Base-by-base conservation (phyloP, 1,139 yeast genomes). In the Geotrichum restrictum region DNA sequence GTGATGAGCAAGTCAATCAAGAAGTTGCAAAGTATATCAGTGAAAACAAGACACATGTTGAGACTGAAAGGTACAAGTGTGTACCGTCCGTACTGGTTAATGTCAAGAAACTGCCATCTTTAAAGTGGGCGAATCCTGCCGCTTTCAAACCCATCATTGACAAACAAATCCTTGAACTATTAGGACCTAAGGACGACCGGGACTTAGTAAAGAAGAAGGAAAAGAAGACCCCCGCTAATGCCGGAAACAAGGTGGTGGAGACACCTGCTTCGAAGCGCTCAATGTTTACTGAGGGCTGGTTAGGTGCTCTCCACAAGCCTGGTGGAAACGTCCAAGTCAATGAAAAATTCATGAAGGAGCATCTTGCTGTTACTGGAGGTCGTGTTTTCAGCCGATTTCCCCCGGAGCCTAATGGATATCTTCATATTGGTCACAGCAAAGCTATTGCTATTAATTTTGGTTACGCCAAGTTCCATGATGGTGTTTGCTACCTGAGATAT, bases 391-490 rank as follows among this genome's bases (percentile, higher is more conserved):
- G 98, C 1, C 82, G 99, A 67, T 93, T 93, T 75, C 99, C 99
- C 33, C 98, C 98, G 5, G 98, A 93, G 72, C 98, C 98, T 49
- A 91, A 91, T 69, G 98, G 98, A 54, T 93, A 82, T 66, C 78
- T 93, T 66, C 98, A 93, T 69, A 93, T 93, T 70, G 99, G 99
- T 45, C 99, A 93, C 69, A 86, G 96, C 47, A 94, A 94, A 74
- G 98, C 98, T 49, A 93, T 93, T 67, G 86, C 93, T 79, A 96
- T 93, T 55, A 91, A 93, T 69, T 93, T 93, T 69, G 98, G 98
- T 14, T 93, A 78, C 67, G 98, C 98, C 44, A 84, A 86, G 68
- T 84, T 74, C 70, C 78, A 89, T 68, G 78, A 80, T 56, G 99
- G 98, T 59, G 77, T 81, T 55, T 91, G 98, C 70, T 88, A 89